A percentile compares a stretch with the other conserved stretches of the same genome.
Conservation (phyloP, 2,329 filamentous ascomycete genomes). For the Tolypocladium guangdongense region DNA sequence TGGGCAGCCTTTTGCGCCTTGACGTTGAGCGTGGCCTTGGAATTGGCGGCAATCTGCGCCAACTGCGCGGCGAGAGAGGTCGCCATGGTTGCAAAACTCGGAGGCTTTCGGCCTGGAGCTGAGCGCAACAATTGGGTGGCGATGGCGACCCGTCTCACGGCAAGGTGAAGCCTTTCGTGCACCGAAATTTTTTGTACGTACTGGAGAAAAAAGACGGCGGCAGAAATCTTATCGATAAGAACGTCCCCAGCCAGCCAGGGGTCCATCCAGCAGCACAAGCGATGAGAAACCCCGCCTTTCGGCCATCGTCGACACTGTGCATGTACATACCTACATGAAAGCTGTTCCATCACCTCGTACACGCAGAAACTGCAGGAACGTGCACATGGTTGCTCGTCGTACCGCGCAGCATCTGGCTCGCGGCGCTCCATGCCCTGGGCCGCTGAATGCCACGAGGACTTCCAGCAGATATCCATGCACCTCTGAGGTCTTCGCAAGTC, state of each 20-base stretch:
- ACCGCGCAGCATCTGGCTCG: neutral
- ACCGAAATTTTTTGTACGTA: conserved; percentile 1
- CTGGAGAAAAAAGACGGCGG: conserved; percentile 8
- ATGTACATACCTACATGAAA: too few relatives aligned
- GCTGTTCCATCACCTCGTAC: neutral
- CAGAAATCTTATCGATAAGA: conserved; percentile 22
- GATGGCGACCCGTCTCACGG: neutral
- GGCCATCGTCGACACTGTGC: too few relatives aligned
- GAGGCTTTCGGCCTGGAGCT: conserved; percentile 4
- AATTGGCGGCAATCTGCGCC: conserved; percentile 81
- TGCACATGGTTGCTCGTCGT: too few relatives aligned
- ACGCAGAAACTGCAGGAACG: neutral
- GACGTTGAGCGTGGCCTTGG: conserved; percentile 81
- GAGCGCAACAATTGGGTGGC: conserved; percentile 1
- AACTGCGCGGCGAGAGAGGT: conserved; percentile 88
- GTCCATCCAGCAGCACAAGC: neutral
- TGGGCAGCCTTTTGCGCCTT: conserved; percentile 89
- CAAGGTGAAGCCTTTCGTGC: neutral
- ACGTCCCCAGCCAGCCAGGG: neutral
- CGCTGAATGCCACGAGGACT: neutral
- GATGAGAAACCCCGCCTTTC: neutral
- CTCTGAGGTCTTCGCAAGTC: neutral
- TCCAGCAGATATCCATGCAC: neutral
- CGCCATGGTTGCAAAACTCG: conserved; percentile 45
- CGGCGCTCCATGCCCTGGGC: neutral